A percentile compares a stretch with the other conserved stretches of the same genome.
Evolutionary conservation across 306 rosid species (phyloP).

Genomic region (Gastrolobium villosum): DNA sequence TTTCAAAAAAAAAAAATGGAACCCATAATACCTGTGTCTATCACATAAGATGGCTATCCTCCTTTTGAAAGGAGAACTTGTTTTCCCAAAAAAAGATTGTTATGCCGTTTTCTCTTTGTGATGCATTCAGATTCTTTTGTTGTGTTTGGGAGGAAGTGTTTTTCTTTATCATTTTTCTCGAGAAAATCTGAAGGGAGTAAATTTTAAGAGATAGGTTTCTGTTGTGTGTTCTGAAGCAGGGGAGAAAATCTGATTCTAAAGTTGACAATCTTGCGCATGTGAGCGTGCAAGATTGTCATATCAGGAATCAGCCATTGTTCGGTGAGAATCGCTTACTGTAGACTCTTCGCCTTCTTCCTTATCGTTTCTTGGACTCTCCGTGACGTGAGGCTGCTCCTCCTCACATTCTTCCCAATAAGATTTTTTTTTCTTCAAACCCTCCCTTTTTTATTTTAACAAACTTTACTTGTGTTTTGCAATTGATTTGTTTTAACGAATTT

Average conservation of each 20-base stretch:
- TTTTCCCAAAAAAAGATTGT: too few species aligned
- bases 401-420: slow-evolving; percentile 88
- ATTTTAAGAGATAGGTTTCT: not conserved
- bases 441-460: not conserved
- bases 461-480: not conserved
- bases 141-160: not conserved
- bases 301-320: slow-evolving; percentile 95
- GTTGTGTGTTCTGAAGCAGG: slow-evolving; percentile 16
- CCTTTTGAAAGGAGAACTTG: too few species aligned
- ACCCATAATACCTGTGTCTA: too few species aligned
- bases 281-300: slow-evolving; percentile 92
- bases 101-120: slow-evolving; percentile 1
- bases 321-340: slow-evolving; percentile 96
- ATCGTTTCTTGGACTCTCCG: slow-evolving; percentile 92
- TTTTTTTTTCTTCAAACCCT: not conserved
- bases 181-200: not conserved
- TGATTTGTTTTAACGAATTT: not conserved
- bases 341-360: slow-evolving; percentile 90
- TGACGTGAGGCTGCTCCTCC: slow-evolving; percentile 97
- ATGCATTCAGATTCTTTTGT: not conserved
- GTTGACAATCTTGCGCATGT: too few species aligned
- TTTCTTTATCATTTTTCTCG: not conserved
- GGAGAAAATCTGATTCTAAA: slow-evolving; percentile 4
- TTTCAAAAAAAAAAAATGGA: too few species aligned
- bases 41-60: too few species aligned